A percentile compares a stretch with the other conserved stretches of the same genome.
Conservation (phyloP, 768 basidiomycete species). For the Boletus speciosus region DNA sequence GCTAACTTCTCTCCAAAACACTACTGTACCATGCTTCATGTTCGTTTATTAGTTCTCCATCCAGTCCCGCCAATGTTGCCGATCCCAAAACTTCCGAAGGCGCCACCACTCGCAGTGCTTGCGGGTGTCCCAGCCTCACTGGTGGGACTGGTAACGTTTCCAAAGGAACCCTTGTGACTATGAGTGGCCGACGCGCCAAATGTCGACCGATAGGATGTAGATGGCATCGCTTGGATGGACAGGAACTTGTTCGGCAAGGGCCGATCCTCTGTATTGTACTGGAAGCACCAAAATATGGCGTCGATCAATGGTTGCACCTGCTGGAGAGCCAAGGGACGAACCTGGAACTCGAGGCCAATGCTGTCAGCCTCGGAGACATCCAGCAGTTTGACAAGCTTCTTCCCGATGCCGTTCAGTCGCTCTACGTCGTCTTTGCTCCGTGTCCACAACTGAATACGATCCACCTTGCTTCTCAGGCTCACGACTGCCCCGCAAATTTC, state of each 20-base stretch:
- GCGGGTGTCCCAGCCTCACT: slow-evolving; percentile 21
- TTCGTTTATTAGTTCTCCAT: not conserved
- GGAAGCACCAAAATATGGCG: not conserved
- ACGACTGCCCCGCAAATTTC: slow-evolving; percentile 85
- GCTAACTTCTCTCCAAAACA: not conserved
- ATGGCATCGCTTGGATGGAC: slow-evolving; percentile 68
- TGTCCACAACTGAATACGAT: slow-evolving; percentile 91
- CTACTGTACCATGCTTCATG: not conserved
- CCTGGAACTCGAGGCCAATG: slow-evolving; percentile 90
- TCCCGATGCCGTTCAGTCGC: slow-evolving; percentile 79
- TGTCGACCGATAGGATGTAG: slow-evolving; percentile 61
- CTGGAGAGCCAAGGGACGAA: slow-evolving; percentile 31
- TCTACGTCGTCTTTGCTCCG: slow-evolving; percentile 83
- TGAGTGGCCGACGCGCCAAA: slow-evolving; percentile 44
- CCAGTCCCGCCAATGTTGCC: slow-evolving; percentile 32
- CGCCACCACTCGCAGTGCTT: slow-evolving; percentile 34
- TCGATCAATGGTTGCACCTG: not conserved
- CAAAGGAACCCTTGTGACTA: slow-evolving; percentile 20
- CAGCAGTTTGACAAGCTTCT: slow-evolving; percentile 75
- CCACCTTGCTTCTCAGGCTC: slow-evolving; percentile 79
- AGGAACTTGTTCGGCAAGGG: slow-evolving; percentile 81
- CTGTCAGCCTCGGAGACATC: slow-evolving; percentile 81
- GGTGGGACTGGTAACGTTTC: slow-evolving; percentile 19
- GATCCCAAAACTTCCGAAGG: slow-evolving; percentile 48
- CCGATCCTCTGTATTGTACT: slow-evolving; percentile 88